Conservation (phyloP, 2,329 filamentous ascomycete species). For the Macroventuria anomochaeta region DNA sequence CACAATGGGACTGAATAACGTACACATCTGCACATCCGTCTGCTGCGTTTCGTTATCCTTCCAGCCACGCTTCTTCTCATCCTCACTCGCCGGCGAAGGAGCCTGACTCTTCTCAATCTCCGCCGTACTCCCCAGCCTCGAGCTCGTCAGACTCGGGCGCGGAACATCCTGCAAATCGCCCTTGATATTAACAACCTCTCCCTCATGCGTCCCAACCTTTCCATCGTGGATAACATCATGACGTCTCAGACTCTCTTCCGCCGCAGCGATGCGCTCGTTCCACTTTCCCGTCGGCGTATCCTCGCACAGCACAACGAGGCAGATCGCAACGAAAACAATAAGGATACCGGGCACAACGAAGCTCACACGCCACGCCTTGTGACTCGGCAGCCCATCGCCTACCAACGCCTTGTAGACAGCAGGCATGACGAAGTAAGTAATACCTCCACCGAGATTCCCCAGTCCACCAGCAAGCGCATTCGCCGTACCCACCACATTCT, state of each 20-base stretch:
- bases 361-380: slow-evolving; percentile 79
- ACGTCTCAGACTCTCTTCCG: slow-evolving; percentile 58
- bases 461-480: slow-evolving; percentile 76
- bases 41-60: slow-evolving; percentile 47
- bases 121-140: slow-evolving; percentile 7
- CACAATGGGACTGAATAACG: background rate
- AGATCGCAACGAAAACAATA: slow-evolving; percentile 67
- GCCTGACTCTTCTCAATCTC: slow-evolving; percentile 3
- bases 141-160: slow-evolving; percentile 1
- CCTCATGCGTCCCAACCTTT: background rate
- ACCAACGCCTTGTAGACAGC: slow-evolving; percentile 78
- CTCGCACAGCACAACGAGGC: slow-evolving; percentile 73
- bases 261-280: slow-evolving; percentile 69
- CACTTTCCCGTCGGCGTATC: slow-evolving; percentile 84
- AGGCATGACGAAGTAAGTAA: slow-evolving; percentile 77
- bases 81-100: background rate
- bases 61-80: slow-evolving; percentile 36
- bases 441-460: slow-evolving; percentile 38
- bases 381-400: slow-evolving; percentile 62
- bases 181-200: slow-evolving; percentile 9
- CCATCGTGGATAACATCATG: background rate
- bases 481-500: slow-evolving; percentile 89
- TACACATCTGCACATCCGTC: slow-evolving; percentile 15
- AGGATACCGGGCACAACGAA: slow-evolving; percentile 83
- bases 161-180: slow-evolving; percentile 10